Evolutionary conservation across 768 basidiomycete species (phyloP).

Genomic region (Boletus fagicola): DNA sequence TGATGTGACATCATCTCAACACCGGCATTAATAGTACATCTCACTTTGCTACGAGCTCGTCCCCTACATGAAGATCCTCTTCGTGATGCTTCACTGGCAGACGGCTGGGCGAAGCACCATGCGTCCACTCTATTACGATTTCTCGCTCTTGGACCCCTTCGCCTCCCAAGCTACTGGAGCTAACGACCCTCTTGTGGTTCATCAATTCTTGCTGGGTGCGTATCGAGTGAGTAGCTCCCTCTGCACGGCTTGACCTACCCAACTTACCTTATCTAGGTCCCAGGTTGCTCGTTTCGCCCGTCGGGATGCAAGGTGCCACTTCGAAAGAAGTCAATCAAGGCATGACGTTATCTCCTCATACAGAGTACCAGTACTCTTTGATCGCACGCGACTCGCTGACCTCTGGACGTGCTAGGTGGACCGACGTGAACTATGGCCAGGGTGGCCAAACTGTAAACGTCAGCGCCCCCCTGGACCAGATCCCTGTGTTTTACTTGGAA

Average conservation of each 20-base stretch:
- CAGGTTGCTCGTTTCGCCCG: slow-evolving; percentile 34
- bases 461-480: slow-evolving; percentile 26
- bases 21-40: slow-evolving; percentile 29
- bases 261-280: slow-evolving; percentile 22
- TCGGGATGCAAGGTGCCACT: slow-evolving; percentile 30
- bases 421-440: slow-evolving; percentile 29
- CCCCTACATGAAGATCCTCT: slow-evolving; percentile 20
- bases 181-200: slow-evolving; percentile 30
- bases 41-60: slow-evolving; percentile 37
- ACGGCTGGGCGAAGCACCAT: slow-evolving; percentile 32
- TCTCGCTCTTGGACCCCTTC: slow-evolving; percentile 30
- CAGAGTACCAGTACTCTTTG: background rate
- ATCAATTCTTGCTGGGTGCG: slow-evolving; percentile 36
- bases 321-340: slow-evolving; percentile 18
- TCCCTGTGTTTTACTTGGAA: slow-evolving; percentile 37
- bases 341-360: slow-evolving; percentile 9
- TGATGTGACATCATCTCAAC: background rate
- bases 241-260: background rate
- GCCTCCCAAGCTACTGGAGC: slow-evolving; percentile 21
- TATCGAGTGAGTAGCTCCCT: background rate
- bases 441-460: background rate
- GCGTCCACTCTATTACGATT: slow-evolving; percentile 36
- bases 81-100: slow-evolving; percentile 33
- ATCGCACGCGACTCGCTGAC: background rate
- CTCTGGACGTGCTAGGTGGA: slow-evolving; percentile 30